These are phyloP conservation scores for Whalleya microplaca DNA, from an alignment of 2,329 filamentous ascomycete species.

Conservation along the genomic window DNA sequence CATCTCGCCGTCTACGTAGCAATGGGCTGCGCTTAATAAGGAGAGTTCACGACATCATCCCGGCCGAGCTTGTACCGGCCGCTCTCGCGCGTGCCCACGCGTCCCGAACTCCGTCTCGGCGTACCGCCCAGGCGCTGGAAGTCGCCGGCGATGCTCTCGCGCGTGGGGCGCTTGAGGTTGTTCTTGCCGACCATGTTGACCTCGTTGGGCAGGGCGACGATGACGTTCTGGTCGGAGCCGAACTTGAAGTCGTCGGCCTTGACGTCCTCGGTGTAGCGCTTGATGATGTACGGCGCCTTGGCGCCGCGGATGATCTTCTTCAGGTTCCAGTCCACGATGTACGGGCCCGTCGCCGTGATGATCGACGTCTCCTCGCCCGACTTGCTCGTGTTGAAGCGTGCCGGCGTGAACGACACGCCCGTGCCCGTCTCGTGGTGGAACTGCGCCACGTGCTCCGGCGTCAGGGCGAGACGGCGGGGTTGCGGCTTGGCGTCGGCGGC, in stretches of 20 bases:
- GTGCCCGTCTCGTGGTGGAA: slow-evolving; percentile 95
- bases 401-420: slow-evolving; percentile 84
- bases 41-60: slow-evolving; percentile 81
- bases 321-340: slow-evolving; percentile 94
- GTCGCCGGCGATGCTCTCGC: slow-evolving; percentile 84
- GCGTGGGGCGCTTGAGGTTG: slow-evolving; percentile 82
- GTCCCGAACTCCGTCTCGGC: slow-evolving; percentile 53
- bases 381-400: slow-evolving; percentile 90
- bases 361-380: slow-evolving; percentile 87
- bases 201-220: slow-evolving; percentile 94
- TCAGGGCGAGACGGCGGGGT: slow-evolving; percentile 85
- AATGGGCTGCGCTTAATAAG: slow-evolving; percentile 47
- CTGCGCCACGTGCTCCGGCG: slow-evolving; percentile 91
- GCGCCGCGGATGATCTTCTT: slow-evolving; percentile 82
- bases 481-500: slow-evolving; percentile 92
- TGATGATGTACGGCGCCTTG: slow-evolving; percentile 93
- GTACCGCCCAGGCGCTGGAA: slow-evolving; percentile 53
- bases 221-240: slow-evolving; percentile 95
- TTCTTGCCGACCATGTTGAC: slow-evolving; percentile 96
- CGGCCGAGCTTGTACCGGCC: slow-evolving; percentile 74
- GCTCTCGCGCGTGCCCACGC: slow-evolving; percentile 57
- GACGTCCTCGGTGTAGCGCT: slow-evolving; percentile 92
- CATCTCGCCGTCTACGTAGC: neutral
- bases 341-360: slow-evolving; percentile 94
- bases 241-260: slow-evolving; percentile 99